Conservation (phyloP, 495 filamentous ascomycete species). For the Aspergillus ellipticus region DNA sequence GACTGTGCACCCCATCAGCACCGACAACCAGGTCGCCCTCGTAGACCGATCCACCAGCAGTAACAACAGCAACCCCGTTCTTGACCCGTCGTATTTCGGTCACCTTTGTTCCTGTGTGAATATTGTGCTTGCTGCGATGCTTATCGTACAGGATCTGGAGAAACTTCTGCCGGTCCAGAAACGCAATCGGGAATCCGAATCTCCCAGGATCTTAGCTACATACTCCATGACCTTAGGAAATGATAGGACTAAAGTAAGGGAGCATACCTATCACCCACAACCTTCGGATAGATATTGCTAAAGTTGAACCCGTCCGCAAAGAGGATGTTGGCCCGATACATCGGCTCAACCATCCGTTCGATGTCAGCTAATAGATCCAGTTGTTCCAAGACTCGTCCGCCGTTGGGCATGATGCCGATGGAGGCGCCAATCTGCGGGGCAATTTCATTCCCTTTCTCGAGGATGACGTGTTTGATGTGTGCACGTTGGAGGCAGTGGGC, state of each 20-base stretch:
- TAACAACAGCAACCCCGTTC: conserved; percentile 3
- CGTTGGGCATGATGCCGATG: conserved; percentile 31
- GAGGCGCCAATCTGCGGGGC: conserved; percentile 36
- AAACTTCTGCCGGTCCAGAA: conserved; percentile 32
- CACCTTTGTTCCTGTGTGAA: conserved; percentile 15
- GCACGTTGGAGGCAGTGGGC: conserved; percentile 42
- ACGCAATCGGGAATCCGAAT: conserved; percentile 19
- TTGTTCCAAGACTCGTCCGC: conserved; percentile 45
- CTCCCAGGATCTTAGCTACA: conserved; percentile 1
- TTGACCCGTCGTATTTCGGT: conserved; percentile 3
- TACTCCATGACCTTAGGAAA: background rate
- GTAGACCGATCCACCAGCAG: conserved; percentile 11
- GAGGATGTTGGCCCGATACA: conserved; percentile 9
- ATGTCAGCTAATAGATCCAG: conserved; percentile 39
- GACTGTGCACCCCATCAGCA: conserved; percentile 48
- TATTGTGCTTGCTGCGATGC: conserved; percentile 1
- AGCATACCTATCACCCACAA: conserved; percentile 1
- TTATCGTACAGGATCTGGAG: conserved; percentile 23
- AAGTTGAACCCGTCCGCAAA: conserved; percentile 17
- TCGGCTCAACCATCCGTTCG: conserved; percentile 6
- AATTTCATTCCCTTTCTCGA: conserved; percentile 39
- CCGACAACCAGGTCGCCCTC: conserved; percentile 43
- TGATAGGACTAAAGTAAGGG: background rate
- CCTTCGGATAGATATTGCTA: conserved; percentile 8
- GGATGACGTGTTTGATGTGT: conserved; percentile 46